Evolutionary conservation across 257 asterid species (phyloP).

Genomic region (Solanum etuberosum): DNA sequence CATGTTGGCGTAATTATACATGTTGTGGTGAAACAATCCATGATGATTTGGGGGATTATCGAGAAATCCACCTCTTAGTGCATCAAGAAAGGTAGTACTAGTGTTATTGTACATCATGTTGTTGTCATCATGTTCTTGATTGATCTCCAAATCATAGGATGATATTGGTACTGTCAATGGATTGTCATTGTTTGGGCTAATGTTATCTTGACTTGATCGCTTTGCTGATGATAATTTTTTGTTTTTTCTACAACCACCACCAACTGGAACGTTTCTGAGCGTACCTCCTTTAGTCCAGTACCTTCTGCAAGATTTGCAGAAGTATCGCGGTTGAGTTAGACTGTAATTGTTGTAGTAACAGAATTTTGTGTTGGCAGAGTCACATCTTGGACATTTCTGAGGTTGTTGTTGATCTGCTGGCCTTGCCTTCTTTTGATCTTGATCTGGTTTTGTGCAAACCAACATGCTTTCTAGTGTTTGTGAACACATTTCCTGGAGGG

Average conservation of each 20-base stretch:
- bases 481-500: conserved; percentile 50
- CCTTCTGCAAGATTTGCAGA: conserved; percentile 91
- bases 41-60: conserved; percentile 17
- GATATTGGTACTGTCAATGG: neutral
- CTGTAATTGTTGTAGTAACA: conserved; percentile 96
- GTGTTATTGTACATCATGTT: conserved; percentile 19
- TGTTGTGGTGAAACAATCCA: conserved; percentile 16
- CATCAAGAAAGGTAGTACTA: conserved; percentile 12
- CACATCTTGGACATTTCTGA: conserved; percentile 85
- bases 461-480: conserved; percentile 80
- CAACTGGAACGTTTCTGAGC: conserved; percentile 80
- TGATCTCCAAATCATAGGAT: conserved; percentile 29
- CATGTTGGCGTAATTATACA: conserved; percentile 20
- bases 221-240: conserved; percentile 29
- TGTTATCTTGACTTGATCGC: conserved; percentile 29
- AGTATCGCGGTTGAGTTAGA: conserved; percentile 88
- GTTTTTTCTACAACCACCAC: conserved; percentile 91
- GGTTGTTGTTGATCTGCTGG: conserved; percentile 54
- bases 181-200: conserved; percentile 1
- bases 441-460: conserved; percentile 48
- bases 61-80: conserved; percentile 26
- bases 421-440: conserved; percentile 54
- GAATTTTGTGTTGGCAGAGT: conserved; percentile 82
- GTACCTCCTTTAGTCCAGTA: conserved; percentile 98
- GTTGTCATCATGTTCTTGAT: neutral